Percentiles rank a stretch among this genome's conserved stretches.
phyloP scores from a whole-genome alignment of 345 rosid species.

The Boechera stricta region DNA sequence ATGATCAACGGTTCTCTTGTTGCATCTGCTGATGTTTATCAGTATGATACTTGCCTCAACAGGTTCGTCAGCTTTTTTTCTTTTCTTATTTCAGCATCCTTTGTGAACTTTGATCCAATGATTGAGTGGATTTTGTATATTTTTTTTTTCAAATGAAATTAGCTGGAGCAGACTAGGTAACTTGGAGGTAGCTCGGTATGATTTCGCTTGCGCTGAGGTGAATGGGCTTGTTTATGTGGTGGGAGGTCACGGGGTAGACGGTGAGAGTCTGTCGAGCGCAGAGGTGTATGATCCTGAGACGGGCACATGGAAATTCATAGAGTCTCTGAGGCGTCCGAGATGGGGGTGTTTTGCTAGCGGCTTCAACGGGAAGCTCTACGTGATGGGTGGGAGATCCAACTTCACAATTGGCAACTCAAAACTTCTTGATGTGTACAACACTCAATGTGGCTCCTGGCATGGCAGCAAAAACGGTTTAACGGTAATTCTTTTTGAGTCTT shows the following conservation, averaged over 20 bases:
- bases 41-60: conserved; percentile 84
- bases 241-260: conserved; percentile 81
- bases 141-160: conserved; percentile 33
- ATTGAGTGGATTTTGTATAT: not conserved
- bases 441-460: conserved; percentile 67
- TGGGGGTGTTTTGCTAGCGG: conserved; percentile 87
- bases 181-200: conserved; percentile 77
- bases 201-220: conserved; percentile 91
- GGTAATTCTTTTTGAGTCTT: conserved; percentile 30
- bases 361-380: conserved; percentile 78
- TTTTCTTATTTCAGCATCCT: not conserved
- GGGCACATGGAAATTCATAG: conserved; percentile 64
- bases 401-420: conserved; percentile 90
- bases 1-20: conserved; percentile 53
- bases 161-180: conserved; percentile 85
- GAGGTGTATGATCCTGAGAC: conserved; percentile 79
- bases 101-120: conserved; percentile 1
- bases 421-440: conserved; percentile 73
- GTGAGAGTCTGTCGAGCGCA: conserved; percentile 71
- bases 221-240: conserved; percentile 80
- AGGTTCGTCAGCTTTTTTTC: conserved; percentile 52
- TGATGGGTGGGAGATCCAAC: conserved; percentile 96
- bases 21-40: conserved; percentile 73
- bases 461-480: conserved; percentile 89
- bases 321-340: conserved; percentile 81